Evolutionary conservation across 768 basidiomycete species (phyloP), one percentile per base, ranked within the genome.

Genomic region (Collybia sordida): DNA sequence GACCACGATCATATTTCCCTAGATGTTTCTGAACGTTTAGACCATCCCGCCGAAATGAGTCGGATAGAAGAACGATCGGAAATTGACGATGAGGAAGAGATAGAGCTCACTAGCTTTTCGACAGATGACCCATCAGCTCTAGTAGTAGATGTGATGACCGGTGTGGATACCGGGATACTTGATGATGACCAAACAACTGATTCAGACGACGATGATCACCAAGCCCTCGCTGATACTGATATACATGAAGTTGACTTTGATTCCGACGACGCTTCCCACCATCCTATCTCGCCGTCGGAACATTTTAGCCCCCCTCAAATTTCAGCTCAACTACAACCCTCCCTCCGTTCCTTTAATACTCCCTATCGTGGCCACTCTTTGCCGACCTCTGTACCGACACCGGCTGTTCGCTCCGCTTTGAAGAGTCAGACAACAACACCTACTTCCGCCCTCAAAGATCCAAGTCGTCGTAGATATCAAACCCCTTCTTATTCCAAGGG

Each of bases 81-180:
- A 44, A 72, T 74, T 36, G 80, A 82, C 38, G 86, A 85, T 54
- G 83, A 78, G 51, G 86, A 86, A 63, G 87, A 88, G 58, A 72
- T 78, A 45, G 82, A 82, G 56, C 68, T 88, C 55, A 81, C 75
- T 8, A 88, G 87, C 45, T 91, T 90, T 67, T 83, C 80, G 23
- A 84, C 88, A 31, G 89, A 89, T 61, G 80, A 68, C 6, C 73
- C 81, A 38, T 77, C 81, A 7, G 73, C 76, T 11, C 81, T 77
- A 15, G 66, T 75, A 25, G 77, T 78, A 42, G 71, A 77, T 31
- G 69, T 78, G 41, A 77, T 80, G 72, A 77, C 81, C 25, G 78
- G 75, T 6, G 72, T 72, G 31, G 11, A 31, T 31, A 31, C 31
- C 27, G 72, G 73, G 42, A 67, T 70, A 3, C 70, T 69, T 24